Percentiles rank a stretch among this genome's conserved stretches.
These are phyloP conservation scores for Scleromitrula shiraiana DNA, from an alignment of 2,329 filamentous ascomycete genomes.

Conservation along the genomic window DNA sequence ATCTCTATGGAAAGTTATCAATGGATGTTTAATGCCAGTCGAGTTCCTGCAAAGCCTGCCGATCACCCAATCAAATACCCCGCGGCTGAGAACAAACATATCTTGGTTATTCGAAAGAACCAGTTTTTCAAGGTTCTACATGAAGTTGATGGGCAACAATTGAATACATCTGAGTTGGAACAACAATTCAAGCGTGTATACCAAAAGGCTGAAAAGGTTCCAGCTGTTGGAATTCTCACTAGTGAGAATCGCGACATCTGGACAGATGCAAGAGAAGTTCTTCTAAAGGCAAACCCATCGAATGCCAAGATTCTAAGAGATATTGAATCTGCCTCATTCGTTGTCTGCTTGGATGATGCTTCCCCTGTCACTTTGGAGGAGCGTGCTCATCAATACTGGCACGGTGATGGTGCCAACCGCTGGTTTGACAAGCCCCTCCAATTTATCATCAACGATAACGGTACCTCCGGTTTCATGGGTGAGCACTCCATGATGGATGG, in stretches of 20 bases:
- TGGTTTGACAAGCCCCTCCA: conserved; percentile 98
- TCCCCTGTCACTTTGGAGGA: conserved; percentile 89
- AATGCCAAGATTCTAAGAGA: conserved; percentile 72
- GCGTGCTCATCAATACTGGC: conserved; percentile 94
- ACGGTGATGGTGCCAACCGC: conserved; percentile 89
- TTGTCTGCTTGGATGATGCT: conserved; percentile 90
- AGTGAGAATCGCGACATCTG: conserved; percentile 90
- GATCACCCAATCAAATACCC: conserved; percentile 81
- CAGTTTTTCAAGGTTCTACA: conserved; percentile 91
- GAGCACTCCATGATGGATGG: conserved; percentile 99
- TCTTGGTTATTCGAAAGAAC: conserved; percentile 88
- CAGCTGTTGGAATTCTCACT: conserved; percentile 77
- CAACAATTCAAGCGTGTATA: conserved; percentile 82
- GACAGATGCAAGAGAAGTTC: conserved; percentile 71
- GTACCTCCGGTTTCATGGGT: conserved; percentile 93
- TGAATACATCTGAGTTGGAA: conserved; percentile 86
- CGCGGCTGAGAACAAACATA: conserved; percentile 69
- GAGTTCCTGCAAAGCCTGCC: conserved; percentile 72
- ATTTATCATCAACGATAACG: conserved; percentile 98
- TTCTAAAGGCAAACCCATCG: conserved; percentile 67
- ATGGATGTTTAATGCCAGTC: conserved; percentile 96
- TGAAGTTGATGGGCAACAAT: conserved; percentile 72
- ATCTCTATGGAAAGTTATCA: conserved; percentile 98
- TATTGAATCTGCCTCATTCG: conserved; percentile 83
- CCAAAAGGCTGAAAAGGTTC: conserved; percentile 61